A percentile compares a stretch with the other conserved stretches of the same genome.
These are phyloP conservation scores for Ophiostoma populinum DNA, from an alignment of 2,329 filamentous ascomycete species.

Conservation along the genomic window DNA sequence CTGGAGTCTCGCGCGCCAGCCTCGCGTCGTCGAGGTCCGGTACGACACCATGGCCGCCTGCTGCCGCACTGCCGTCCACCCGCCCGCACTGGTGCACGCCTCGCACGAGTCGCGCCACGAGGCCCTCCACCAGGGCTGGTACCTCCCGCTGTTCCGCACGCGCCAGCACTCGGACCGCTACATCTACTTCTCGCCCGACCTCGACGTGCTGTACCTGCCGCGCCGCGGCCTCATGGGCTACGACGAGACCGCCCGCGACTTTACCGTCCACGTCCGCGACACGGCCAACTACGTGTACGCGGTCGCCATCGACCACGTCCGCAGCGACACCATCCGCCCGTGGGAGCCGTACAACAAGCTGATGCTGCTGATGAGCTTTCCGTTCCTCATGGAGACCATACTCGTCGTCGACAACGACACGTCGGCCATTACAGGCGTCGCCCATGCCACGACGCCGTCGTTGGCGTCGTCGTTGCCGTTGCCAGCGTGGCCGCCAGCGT, in stretches of 20 bases:
- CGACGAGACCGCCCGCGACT: constrained; percentile 24
- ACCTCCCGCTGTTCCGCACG: constrained; percentile 20
- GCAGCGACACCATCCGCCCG: constrained; percentile 24
- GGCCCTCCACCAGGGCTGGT: constrained; percentile 19
- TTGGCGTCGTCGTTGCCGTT: background rate
- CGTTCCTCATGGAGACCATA: constrained; percentile 20
- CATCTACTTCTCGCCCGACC: constrained; percentile 21
- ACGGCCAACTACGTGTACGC: constrained; percentile 19
- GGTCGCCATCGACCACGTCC: constrained; percentile 29
- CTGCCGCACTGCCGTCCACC: constrained; percentile 21
- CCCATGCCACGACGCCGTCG: background rate
- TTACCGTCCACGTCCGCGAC: constrained; percentile 20
- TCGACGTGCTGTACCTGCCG: constrained; percentile 23
- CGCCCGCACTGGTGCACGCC: constrained; percentile 24
- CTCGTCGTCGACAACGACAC: constrained; percentile 16
- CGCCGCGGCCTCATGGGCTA: constrained; percentile 23
- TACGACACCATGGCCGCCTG: constrained; percentile 21
- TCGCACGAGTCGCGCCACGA: constrained; percentile 26
- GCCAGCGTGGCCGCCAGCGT: background rate
- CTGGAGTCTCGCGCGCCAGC: constrained; percentile 21
- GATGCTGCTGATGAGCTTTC: constrained; percentile 25
- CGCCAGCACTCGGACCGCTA: constrained; percentile 15
- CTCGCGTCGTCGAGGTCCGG: constrained; percentile 22
- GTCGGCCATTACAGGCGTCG: background rate
- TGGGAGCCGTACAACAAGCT: constrained; percentile 36